Conservation (phyloP, 179 eudicot genomes). For the Gypsophila paniculata region DNA sequence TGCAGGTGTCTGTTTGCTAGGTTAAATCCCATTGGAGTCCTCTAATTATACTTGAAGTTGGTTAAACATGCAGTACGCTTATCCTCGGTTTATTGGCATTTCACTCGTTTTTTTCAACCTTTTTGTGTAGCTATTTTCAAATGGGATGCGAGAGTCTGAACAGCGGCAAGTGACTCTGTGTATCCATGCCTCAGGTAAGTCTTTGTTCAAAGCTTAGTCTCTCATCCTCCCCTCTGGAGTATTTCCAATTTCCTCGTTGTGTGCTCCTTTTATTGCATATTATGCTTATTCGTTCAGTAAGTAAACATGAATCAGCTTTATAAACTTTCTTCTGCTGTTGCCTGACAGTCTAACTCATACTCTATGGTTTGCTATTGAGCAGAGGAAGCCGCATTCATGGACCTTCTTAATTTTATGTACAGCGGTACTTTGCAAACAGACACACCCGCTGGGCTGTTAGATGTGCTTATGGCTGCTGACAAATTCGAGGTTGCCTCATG, state of each 20-base stretch:
- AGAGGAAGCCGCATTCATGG: slow-evolving; percentile 94
- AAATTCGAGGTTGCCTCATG: slow-evolving; percentile 84
- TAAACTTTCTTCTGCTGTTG: background rate
- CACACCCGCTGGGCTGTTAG: slow-evolving; percentile 52
- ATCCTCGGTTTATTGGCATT: background rate
- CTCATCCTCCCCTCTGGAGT: background rate
- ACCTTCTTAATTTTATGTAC: slow-evolving; percentile 70
- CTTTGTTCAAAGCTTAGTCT: slow-evolving; percentile 8
- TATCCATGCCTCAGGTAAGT: slow-evolving; percentile 67
- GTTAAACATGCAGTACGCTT: slow-evolving; percentile 36
- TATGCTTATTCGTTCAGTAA: background rate
- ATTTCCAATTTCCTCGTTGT: background rate
- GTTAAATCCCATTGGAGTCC: background rate
- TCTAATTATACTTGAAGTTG: slow-evolving; percentile 25
- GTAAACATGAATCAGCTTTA: background rate
- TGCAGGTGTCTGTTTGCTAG: background rate
- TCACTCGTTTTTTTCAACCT: slow-evolving; percentile 9
- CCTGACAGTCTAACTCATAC: slow-evolving; percentile 6
- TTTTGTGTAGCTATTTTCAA: slow-evolving; percentile 56
- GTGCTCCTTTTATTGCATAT: background rate
- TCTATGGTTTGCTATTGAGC: slow-evolving; percentile 24
- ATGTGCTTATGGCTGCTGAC: slow-evolving; percentile 84
- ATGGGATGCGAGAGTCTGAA: slow-evolving; percentile 71
- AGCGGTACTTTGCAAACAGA: slow-evolving; percentile 46
- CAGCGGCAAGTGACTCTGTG: slow-evolving; percentile 55